Percentiles rank a stretch among this genome's conserved stretches.
Evolutionary conservation across 2,329 filamentous ascomycete genomes (phyloP).

Genomic region (Fonsecaea pedrosoi): DNA sequence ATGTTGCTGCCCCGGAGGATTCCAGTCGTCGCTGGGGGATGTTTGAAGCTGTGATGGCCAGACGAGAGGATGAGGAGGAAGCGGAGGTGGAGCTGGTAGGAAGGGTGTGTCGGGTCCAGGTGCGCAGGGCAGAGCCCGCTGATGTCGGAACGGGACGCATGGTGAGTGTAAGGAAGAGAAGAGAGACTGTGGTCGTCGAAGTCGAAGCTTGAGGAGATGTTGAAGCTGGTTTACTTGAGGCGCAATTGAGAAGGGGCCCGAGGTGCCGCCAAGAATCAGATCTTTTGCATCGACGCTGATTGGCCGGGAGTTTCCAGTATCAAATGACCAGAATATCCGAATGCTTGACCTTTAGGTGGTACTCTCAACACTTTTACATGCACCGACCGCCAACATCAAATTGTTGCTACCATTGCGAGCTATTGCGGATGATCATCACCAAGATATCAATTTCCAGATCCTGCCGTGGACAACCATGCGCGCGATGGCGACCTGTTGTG

Average conservation of each 20-base stretch:
- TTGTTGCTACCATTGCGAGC: too few relatives aligned
- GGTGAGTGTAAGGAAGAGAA: slow-evolving; percentile 43
- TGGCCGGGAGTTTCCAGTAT: slow-evolving; percentile 7
- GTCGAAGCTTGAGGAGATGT: slow-evolving; percentile 26
- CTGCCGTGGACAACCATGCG: too few relatives aligned
- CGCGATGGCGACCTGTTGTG: too few relatives aligned
- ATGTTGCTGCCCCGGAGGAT: slow-evolving; percentile 44
- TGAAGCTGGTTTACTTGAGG: slow-evolving; percentile 14
- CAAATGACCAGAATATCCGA: neutral
- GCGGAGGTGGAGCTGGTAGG: slow-evolving; percentile 40
- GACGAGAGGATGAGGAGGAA: slow-evolving; percentile 45
- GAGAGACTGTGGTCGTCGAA: slow-evolving; percentile 25
- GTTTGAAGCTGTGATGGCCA: slow-evolving; percentile 48
- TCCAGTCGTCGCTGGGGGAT: slow-evolving; percentile 48
- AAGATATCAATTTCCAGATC: too few relatives aligned
- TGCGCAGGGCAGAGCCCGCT: slow-evolving; percentile 73
- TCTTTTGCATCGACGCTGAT: slow-evolving; percentile 23
- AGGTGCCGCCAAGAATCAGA: neutral
- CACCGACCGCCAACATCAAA: too few relatives aligned
- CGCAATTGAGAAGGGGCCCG: slow-evolving; percentile 40
- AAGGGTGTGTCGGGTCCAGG: slow-evolving; percentile 56
- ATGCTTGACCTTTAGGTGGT: neutral
- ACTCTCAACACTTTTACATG: neutral
- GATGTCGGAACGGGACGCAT: slow-evolving; percentile 74
- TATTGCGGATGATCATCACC: too few relatives aligned